Percentiles rank a stretch among this genome's conserved stretches.
Conservation (phyloP, 805 yeast species). For the Cyberlindnera subsufficiens region DNA sequence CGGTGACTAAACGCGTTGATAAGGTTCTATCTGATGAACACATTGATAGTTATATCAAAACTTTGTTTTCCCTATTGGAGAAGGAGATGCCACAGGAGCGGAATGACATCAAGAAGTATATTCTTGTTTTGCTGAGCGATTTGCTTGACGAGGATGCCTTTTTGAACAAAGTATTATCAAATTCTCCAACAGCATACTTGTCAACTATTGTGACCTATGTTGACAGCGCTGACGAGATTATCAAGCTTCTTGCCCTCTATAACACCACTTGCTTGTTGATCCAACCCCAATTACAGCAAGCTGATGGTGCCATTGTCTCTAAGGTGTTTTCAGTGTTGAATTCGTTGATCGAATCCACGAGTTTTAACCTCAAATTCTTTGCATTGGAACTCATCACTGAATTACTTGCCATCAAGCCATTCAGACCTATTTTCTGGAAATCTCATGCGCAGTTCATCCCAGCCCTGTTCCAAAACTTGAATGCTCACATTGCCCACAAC, state of each 20-base stretch:
- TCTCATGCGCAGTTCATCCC: constrained; percentile 39
- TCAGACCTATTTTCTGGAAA: constrained; percentile 45
- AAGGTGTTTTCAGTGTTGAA: constrained; percentile 10
- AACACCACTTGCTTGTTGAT: constrained; percentile 46
- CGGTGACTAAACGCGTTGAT: constrained; percentile 29
- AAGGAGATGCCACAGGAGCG: constrained; percentile 48
- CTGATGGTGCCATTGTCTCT: constrained; percentile 20
- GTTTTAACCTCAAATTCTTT: constrained; percentile 50
- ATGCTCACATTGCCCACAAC: constrained; percentile 22
- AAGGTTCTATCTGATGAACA: constrained; percentile 33
- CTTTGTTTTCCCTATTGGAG: constrained; percentile 48
- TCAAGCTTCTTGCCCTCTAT: constrained; percentile 50
- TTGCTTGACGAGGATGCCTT: constrained; percentile 31
- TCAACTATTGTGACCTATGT: constrained; percentile 47
- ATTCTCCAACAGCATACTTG: constrained; percentile 8
- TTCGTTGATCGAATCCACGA: constrained; percentile 27
- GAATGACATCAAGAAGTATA: constrained; percentile 54
- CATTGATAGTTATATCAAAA: constrained; percentile 46
- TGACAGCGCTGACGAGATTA: constrained; percentile 48
- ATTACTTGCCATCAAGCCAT: constrained; percentile 47
- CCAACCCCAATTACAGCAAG: constrained; percentile 12
- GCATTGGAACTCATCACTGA: constrained; percentile 62
- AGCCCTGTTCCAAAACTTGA: constrained; percentile 40
- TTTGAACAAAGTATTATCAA: constrained; percentile 33
- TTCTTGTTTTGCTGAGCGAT: constrained; percentile 58